Evolutionary conservation across 192 early-diverging fungal genomes (phyloP), one percentile per base, ranked within the genome.

Genomic region (Umbelopsis ramanniana): DNA sequence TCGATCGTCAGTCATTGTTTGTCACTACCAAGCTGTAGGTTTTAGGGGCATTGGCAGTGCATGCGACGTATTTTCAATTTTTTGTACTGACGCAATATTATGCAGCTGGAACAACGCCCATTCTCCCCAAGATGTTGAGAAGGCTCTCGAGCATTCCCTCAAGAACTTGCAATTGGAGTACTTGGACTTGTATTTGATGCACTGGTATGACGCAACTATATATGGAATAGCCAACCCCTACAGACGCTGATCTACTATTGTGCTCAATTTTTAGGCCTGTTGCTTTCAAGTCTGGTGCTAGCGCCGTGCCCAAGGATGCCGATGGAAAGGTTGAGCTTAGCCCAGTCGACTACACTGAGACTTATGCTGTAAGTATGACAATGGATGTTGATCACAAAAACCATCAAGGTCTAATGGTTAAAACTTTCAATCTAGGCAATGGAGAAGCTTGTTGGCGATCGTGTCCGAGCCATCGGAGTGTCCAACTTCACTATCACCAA

Each of bases 171-270:
- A 86, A 66, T 71, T 93, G 38, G 87, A 92, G 21, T 94, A 96
- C 71, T 72, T 96, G 43, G 94, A 96, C 72, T 71, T 96, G 67
- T 92, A 93, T 70, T 81, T 96, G 48, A 78, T 78, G 72, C 76
- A 78, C 46, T 78, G 76, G 76, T 77, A 50, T 38, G 52, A 43
- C 6, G 6, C 8, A 43, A 43, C 40, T 12, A 7, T 11, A 43
- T 11, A 43, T 43, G 40, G 40, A 43, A 11, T 43, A 43, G 29
- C 40, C 8, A 66, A 10, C 7, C 17, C 12, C 2, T 0, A 46
- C 4, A 60, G 23, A 46, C 43, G 48, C 48, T n/a, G 17, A 50
- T 17, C 48, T 43, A 43, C 40, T 43, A 43, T 29, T 29, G 29
- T 29, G 29, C 29, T 29, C 29, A 29, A 2, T 29, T 12, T 43